These are phyloP conservation scores for Cinnamomum micranthum DNA, from an alignment of 164 flowering plant genomes.

Conservation along the genomic window DNA sequence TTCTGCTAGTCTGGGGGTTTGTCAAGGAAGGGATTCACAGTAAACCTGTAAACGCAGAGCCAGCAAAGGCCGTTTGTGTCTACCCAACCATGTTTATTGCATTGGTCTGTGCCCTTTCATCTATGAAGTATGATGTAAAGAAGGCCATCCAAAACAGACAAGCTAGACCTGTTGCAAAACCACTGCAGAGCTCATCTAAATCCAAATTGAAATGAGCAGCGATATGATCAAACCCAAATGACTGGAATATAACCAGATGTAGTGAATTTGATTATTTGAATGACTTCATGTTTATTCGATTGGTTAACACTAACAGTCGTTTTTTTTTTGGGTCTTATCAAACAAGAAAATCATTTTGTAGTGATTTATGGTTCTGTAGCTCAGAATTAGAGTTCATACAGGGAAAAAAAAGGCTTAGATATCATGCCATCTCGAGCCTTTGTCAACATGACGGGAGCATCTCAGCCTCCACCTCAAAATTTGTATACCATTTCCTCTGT, in stretches of 20 bases:
- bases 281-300: background rate
- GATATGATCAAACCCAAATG: background rate
- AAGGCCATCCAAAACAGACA: constrained; percentile 43
- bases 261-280: background rate
- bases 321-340: constrained; percentile 54
- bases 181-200: constrained; percentile 71
- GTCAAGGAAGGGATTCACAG: constrained; percentile 85
- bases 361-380: background rate
- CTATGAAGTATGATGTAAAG: constrained; percentile 72
- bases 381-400: background rate
- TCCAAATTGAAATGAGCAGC: constrained; percentile 33
- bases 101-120: constrained; percentile 64
- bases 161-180: constrained; percentile 63
- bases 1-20: constrained; percentile 84
- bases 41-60: constrained; percentile 63
- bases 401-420: background rate
- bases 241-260: background rate
- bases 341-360: constrained; percentile 49
- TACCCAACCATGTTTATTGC: constrained; percentile 88
- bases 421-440: background rate
- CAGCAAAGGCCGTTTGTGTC: constrained; percentile 59
- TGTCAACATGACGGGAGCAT: background rate
- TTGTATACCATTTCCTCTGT: constrained; percentile 92
- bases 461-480: constrained; percentile 37
- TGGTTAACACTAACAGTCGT: constrained; percentile 54